Percentiles rank a stretch among this genome's conserved stretches.
These are phyloP conservation scores for Magnusiomyces clavatus DNA, from an alignment of 1,139 yeast genomes.

Conservation along the genomic window DNA sequence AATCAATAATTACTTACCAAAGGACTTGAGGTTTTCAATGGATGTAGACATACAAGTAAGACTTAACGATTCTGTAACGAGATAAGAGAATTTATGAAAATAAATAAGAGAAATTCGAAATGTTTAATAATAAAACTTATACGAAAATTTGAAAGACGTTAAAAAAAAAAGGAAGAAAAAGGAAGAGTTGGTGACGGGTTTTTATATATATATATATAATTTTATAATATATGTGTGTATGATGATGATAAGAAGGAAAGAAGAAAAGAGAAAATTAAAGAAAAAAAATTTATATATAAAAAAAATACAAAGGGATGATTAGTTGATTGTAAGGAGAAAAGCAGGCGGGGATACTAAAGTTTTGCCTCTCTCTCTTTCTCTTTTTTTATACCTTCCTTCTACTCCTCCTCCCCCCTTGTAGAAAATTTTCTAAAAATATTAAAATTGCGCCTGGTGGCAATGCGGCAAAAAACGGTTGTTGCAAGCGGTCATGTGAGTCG, in stretches of 20 bases:
- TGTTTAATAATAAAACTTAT: neutral
- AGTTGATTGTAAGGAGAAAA: too few relatives aligned
- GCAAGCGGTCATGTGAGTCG: too few relatives aligned
- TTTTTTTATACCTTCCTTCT: neutral
- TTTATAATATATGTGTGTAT: too few relatives aligned
- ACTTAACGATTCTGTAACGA: neutral
- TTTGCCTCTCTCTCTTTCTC: neutral
- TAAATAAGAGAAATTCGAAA: neutral
- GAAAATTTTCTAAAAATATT: too few relatives aligned
- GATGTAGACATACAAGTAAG: slow-evolving; percentile 42
- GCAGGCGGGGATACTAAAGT: too few relatives aligned
- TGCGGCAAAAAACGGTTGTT: too few relatives aligned
- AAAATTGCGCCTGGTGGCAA: too few relatives aligned
- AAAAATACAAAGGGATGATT: too few relatives aligned
- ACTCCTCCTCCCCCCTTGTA: neutral
- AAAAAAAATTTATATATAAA: neutral
- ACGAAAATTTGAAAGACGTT: too few relatives aligned
- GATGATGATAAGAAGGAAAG: neutral
- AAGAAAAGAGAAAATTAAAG: neutral
- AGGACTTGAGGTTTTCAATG: slow-evolving; percentile 94
- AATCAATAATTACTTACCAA: slow-evolving; percentile 46
- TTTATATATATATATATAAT: too few relatives aligned
- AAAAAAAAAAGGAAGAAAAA: slow-evolving; percentile 1
- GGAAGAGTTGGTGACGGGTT: too few relatives aligned
- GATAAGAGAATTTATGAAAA: neutral